phyloP scores from a whole-genome alignment of 768 basidiomycete species.

The Asterophora parasitica region DNA sequence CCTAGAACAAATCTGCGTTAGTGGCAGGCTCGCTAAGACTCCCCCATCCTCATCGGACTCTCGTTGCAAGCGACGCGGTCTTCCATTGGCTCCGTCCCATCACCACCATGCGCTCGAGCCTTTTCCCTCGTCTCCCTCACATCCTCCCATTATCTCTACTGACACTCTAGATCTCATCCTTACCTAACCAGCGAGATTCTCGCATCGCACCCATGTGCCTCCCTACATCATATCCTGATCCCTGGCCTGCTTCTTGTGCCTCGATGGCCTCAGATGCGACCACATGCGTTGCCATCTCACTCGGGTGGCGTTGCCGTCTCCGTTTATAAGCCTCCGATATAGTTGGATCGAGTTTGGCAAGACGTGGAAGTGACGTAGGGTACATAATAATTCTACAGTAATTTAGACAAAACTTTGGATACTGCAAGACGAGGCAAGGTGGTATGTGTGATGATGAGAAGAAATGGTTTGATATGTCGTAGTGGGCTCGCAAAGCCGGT shows the following conservation, averaged over 20 bases:
- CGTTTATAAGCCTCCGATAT: constrained; percentile 20
- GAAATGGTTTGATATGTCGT: too few species aligned
- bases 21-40: constrained; percentile 8
- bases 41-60: constrained; percentile 38
- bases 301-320: constrained; percentile 16
- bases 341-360: constrained; percentile 10
- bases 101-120: constrained; percentile 15
- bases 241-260: constrained; percentile 19
- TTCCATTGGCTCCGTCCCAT: constrained; percentile 26
- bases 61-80: constrained; percentile 32
- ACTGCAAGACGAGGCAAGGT: too few species aligned
- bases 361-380: constrained; percentile 11
- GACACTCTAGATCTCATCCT: constrained; percentile 16
- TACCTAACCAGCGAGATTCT: constrained; percentile 12
- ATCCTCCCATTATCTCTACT: constrained; percentile 1
- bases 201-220: constrained; percentile 20
- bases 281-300: constrained; percentile 15
- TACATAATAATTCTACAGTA: neutral
- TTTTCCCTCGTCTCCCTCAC: neutral
- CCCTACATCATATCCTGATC: constrained; percentile 17
- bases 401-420: too few species aligned
- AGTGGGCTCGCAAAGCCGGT: too few species aligned
- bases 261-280: constrained; percentile 10
- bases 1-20: constrained; percentile 22
- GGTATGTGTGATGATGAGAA: neutral